Base-by-base conservation (phyloP, 2,329 filamentous ascomycete species). In the Xenoacremonium recifei region DNA sequence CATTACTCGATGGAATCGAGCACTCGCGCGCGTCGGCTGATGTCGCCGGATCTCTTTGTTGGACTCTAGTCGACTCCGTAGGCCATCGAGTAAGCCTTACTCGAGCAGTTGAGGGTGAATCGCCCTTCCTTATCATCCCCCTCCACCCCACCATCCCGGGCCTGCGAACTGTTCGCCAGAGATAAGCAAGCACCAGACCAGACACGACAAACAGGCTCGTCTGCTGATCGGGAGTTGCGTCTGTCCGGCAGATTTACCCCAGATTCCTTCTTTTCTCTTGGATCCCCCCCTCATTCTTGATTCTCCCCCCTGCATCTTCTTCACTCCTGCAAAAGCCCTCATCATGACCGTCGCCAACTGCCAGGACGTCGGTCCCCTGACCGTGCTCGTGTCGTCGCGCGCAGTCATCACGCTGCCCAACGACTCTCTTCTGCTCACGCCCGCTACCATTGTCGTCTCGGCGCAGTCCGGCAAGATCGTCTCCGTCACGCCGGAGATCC, bases 391-490 rank as follows among this genome's bases (percentile, higher is more conserved):
- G 44, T 97, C 93, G 1, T 87, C 85, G 19, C 81, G 91, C 56
- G 88, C 88, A 43, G 82, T 97, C 37, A 74, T 97, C 55, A 85
- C 85, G 34, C 83, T 86, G 44, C 75, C 80, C 32, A 75, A 82
- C 49, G 70, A 81, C 54, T 72, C 72, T 18, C 73, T 84, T 23
- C 42, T 76, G 19, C 69, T 96, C 34, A 89, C 86, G 3, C 84
- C 90, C 16, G 92, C 89, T 44, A 96, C 91, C 11, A 82, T 99
- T 45, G 76, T 85, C 42, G 73, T 96, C 54, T 95, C 89, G 3
- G 79, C 81, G 6, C 63, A 64, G 31, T 91, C 89, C 1, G 93
- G 93, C 59, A 96, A 91, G 70, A 95, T 97, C 58, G 76, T 85
- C 33, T 82, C 84, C 3, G 79, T 96, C 47, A 80, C 84, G 50